These are phyloP conservation scores for Yueomyces sp. DNA, from an alignment of 1,139 yeast species.

Conservation along the genomic window DNA sequence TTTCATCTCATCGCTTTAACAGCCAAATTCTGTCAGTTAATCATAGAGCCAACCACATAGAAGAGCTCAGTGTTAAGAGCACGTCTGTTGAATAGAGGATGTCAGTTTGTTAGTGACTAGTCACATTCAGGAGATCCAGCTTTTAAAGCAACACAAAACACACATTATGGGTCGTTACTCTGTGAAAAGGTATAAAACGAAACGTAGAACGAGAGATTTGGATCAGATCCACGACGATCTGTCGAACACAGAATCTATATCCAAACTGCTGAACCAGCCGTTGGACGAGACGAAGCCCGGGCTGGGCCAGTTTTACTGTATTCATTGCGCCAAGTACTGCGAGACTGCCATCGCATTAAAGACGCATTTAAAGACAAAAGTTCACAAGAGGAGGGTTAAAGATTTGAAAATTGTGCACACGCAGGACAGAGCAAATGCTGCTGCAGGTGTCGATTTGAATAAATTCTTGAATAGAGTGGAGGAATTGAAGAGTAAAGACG, in stretches of 20 bases:
- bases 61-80: no score
- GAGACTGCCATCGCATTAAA: conserved; percentile 66
- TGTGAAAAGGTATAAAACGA: conserved; percentile 64
- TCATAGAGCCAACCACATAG: no score
- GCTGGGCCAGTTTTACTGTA: conserved; percentile 84
- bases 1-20: no score
- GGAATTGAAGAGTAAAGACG: not conserved
- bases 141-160: not conserved
- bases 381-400: conserved; percentile 77
- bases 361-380: conserved; percentile 61
- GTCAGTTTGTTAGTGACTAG: no score
- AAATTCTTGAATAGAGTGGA: conserved; percentile 48
- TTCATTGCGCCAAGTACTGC: conserved; percentile 86
- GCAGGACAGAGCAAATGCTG: conserved; percentile 81
- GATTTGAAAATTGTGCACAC: conserved; percentile 74
- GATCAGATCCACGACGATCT: conserved; percentile 76
- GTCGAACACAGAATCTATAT: conserved; percentile 47
- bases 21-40: no score
- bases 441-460: conserved; percentile 63
- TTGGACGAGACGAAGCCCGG: conserved; percentile 88
- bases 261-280: conserved; percentile 62
- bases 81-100: no score
- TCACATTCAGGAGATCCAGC: not conserved
- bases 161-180: conserved; percentile 73
- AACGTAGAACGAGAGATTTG: conserved; percentile 73